Conservation (phyloP, 2,329 filamentous ascomycete genomes). For the Aspergillus fijiensis region DNA sequence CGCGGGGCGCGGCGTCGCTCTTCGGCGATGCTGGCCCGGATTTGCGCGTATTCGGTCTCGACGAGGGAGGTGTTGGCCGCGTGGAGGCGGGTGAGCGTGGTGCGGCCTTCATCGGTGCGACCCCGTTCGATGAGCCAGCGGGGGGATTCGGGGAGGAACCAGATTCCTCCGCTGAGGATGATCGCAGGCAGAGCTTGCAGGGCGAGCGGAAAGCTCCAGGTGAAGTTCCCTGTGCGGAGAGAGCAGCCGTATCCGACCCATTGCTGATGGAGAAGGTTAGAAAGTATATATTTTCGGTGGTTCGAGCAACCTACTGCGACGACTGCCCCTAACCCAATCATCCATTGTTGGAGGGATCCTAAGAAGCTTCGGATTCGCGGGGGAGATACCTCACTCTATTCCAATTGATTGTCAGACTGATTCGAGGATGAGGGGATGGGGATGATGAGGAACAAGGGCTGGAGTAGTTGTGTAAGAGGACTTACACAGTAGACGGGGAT, state of each 20-base stretch:
- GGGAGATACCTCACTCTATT: conserved; percentile 41
- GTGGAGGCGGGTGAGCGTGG: conserved; percentile 32
- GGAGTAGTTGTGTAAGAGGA: neutral
- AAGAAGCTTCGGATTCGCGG: conserved; percentile 41
- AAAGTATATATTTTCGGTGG: neutral
- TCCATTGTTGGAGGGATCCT: conserved; percentile 47
- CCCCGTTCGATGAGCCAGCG: conserved; percentile 42
- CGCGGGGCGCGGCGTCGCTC: conserved; percentile 37
- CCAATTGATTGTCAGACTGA: neutral
- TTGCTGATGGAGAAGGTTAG: conserved; percentile 33
- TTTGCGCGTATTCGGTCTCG: conserved; percentile 45
- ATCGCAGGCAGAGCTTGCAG: conserved; percentile 44
- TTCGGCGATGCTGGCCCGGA: conserved; percentile 40
- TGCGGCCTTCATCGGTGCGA: conserved; percentile 31
- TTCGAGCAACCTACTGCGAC: conserved; percentile 33
- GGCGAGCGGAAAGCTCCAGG: conserved; percentile 38
- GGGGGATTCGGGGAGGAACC: conserved; percentile 36
- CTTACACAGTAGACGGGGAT: conserved; percentile 49
- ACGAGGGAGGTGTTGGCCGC: conserved; percentile 33
- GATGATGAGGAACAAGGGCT: too few species aligned
- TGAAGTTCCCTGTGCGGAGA: conserved; percentile 30
- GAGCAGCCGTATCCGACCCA: conserved; percentile 53
- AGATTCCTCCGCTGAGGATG: conserved; percentile 35
- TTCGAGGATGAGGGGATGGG: neutral
- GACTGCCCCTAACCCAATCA: conserved; percentile 46